phyloP scores from a whole-genome alignment of 192 early-diverging fungal species.

The Mortierella hygrophila region DNA sequence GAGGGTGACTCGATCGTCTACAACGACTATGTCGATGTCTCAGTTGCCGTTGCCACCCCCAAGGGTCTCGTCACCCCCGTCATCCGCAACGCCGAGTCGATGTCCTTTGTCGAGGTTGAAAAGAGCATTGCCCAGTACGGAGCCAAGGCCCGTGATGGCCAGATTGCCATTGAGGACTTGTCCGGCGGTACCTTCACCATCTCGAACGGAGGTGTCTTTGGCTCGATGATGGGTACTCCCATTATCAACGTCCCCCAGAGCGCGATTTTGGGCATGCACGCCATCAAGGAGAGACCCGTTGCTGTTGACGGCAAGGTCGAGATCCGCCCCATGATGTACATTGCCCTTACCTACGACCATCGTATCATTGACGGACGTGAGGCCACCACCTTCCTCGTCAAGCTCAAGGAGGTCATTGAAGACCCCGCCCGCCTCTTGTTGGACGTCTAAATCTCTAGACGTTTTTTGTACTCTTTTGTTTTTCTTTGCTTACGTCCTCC shows the following conservation, averaged over 20 bases:
- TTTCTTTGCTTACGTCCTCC: constrained; percentile 10
- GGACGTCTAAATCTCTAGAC: constrained; percentile 73
- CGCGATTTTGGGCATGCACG: constrained; percentile 99
- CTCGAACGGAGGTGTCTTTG: constrained; percentile 99
- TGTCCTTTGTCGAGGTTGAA: constrained; percentile 90
- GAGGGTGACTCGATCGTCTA: constrained; percentile 93
- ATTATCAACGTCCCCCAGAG: constrained; percentile 99
- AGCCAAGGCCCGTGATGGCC: constrained; percentile 91
- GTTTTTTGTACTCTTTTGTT: constrained; percentile 8
- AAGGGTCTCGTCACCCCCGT: constrained; percentile 99
- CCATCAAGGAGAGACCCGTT: constrained; percentile 95
- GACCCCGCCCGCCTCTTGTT: constrained; percentile 94
- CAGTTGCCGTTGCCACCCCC: constrained; percentile 97
- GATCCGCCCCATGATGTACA: constrained; percentile 96
- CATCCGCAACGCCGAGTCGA: constrained; percentile 91
- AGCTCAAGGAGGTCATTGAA: constrained; percentile 96
- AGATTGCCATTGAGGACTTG: constrained; percentile 98
- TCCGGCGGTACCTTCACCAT: constrained; percentile 99
- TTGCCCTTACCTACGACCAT: constrained; percentile 99
- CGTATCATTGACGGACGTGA: constrained; percentile 99
- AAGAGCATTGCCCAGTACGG: constrained; percentile 91
- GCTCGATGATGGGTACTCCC: constrained; percentile 96
- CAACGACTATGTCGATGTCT: constrained; percentile 95
- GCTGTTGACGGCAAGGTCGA: constrained; percentile 94
- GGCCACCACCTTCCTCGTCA: constrained; percentile 98